Evolutionary conservation across 2,329 filamentous ascomycete genomes (phyloP).

Genomic region (Stromatinia cepivora): DNA sequence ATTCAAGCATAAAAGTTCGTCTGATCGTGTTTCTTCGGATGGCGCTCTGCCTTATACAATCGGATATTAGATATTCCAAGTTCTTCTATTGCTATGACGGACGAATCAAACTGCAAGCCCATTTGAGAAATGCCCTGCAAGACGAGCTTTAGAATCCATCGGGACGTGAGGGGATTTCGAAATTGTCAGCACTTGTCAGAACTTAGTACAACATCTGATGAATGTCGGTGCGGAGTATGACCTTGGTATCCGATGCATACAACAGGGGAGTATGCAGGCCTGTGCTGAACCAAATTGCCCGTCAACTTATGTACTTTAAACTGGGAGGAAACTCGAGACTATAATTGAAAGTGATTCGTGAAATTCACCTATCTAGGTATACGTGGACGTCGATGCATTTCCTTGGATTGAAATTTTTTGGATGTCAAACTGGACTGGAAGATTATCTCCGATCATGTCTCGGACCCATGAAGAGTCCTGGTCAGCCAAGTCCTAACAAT

Average conservation of each 20-base stretch:
- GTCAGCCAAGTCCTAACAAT: constrained; percentile 1
- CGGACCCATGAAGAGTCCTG: neutral
- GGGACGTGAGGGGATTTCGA: neutral
- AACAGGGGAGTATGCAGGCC: constrained; percentile 15
- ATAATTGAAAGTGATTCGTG: neutral
- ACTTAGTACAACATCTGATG: neutral
- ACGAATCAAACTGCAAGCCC: neutral
- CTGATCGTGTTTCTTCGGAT: neutral
- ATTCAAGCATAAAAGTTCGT: neutral
- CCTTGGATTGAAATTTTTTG: neutral
- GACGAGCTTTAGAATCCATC: constrained; percentile 12
- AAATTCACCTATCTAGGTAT: neutral
- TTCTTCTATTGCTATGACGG: neutral
- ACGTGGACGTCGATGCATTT: neutral
- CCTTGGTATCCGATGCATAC: constrained; percentile 5
- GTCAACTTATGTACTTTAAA: neutral
- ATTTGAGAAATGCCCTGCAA: neutral
- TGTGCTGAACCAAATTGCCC: constrained; percentile 6
- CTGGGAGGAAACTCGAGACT: neutral
- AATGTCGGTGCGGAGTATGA: constrained; percentile 11
- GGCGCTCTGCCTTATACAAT: neutral
- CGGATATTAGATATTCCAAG: neutral
- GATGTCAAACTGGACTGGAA: neutral
- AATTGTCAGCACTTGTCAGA: constrained; percentile 22
- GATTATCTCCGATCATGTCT: neutral